These are phyloP conservation scores for Carex cristatella DNA, from an alignment of 176 grass and related monocot genomes.

Conservation along the genomic window DNA sequence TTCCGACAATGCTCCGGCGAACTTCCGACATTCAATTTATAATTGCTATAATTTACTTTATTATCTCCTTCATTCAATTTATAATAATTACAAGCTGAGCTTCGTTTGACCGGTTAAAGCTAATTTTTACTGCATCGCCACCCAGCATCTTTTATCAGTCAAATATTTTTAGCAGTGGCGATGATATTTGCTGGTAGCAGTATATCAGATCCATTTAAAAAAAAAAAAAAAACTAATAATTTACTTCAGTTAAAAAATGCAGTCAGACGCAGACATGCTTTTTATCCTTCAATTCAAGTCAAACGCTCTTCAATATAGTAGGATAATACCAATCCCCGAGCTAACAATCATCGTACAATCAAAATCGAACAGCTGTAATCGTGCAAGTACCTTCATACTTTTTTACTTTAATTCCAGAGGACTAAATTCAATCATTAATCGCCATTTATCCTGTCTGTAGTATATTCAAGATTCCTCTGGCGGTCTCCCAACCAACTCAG, in stretches of 20 bases:
- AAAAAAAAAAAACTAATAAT: background rate
- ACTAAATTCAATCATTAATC: background rate
- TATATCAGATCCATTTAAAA: too few species aligned
- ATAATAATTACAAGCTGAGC: too few species aligned
- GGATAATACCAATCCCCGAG: background rate
- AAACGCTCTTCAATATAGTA: background rate
- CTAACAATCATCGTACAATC: background rate
- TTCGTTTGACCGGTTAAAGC: too few species aligned
- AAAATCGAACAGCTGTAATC: background rate
- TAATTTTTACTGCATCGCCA: too few species aligned
- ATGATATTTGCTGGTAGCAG: too few species aligned
- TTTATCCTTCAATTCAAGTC: background rate
- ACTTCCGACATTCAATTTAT: too few species aligned
- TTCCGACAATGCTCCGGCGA: too few species aligned
- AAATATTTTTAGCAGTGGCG: too few species aligned
- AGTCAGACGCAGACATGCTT: constrained; percentile 13
- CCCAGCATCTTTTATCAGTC: too few species aligned
- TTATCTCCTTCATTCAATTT: too few species aligned
- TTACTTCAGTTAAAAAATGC: background rate
- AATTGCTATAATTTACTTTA: too few species aligned
- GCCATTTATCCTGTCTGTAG: background rate
- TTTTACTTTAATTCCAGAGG: background rate
- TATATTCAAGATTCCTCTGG: background rate
- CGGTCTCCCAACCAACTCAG: background rate
- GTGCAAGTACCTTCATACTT: background rate